Conservation (phyloP, 2,329 filamentous ascomycete species). For the Aspergillus hiratsukae region DNA sequence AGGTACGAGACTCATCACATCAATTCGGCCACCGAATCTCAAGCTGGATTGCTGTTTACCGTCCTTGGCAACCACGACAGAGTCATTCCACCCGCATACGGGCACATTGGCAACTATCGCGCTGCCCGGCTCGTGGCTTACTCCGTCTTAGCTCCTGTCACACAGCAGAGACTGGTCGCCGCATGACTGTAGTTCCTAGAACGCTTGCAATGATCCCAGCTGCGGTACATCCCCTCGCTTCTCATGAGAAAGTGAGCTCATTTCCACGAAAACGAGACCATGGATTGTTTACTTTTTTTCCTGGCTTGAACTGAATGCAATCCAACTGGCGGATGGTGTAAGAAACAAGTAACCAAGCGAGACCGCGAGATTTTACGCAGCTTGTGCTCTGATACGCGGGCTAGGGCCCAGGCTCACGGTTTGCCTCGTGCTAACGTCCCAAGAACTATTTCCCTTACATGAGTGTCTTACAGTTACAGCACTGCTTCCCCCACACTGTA, state of each 20-base stretch:
- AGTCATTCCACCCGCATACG: background rate
- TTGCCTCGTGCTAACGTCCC: background rate
- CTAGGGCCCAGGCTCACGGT: background rate
- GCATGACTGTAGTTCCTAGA: background rate
- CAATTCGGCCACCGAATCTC: background rate
- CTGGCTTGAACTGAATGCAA: background rate
- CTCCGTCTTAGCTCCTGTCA: background rate
- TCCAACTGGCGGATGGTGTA: background rate
- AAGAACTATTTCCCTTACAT: background rate
- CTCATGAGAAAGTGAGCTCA: background rate
- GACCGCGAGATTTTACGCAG: background rate
- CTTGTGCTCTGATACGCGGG: background rate
- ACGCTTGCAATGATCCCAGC: background rate
- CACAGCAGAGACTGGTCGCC: background rate
- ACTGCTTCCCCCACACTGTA: background rate
- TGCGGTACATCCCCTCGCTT: background rate
- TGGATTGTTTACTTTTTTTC: background rate
- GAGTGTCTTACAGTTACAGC: background rate
- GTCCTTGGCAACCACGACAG: background rate
- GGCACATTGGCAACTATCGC: background rate
- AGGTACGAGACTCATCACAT: background rate
- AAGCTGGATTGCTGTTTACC: background rate
- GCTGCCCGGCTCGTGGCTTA: background rate
- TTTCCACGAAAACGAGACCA: background rate
- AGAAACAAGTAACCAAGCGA: background rate